A percentile compares a stretch with the other conserved stretches of the same genome.
Conservation (phyloP, 225 moss, liverwort and hornwort genomes). For the Climacium dendroides region DNA sequence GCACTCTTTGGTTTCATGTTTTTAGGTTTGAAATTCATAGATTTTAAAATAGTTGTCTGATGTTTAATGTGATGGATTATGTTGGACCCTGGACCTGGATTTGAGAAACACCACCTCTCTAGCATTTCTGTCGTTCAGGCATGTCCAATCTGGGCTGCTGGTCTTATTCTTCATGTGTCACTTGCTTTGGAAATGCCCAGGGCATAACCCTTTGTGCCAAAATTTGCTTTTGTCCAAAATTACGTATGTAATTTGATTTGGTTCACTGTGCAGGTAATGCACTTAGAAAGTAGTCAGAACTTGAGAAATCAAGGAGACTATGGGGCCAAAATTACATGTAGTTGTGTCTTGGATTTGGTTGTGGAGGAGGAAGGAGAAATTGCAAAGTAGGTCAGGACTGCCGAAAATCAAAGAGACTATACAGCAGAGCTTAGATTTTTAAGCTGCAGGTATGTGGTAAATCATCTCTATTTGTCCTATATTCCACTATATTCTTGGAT, state of each 20-base stretch:
- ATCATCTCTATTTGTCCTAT: not conserved
- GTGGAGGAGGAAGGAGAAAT: not conserved
- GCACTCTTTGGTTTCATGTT: not conserved
- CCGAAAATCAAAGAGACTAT: not conserved
- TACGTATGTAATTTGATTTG: not conserved
- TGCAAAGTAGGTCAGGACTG: not conserved
- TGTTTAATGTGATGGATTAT: not conserved
- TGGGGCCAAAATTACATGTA: not conserved
- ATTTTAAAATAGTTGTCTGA: not conserved
- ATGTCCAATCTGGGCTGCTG: not conserved
- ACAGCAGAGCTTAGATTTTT: not conserved
- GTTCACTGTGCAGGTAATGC: not conserved
- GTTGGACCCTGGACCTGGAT: not conserved
- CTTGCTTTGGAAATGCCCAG: not conserved
- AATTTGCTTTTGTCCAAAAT: not conserved
- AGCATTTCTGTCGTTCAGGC: not conserved
- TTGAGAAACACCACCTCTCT: not conserved
- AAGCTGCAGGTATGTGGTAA: not conserved
- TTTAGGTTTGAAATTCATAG: not conserved
- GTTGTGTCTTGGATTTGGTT: not conserved
- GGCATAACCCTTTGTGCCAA: not conserved
- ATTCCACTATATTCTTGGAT: not conserved
- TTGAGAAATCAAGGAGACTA: no score
- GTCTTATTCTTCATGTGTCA: not conserved
- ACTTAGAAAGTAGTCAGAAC: not conserved